Base-by-base conservation (phyloP, 768 basidiomycete species). In the Mycena vulgaris region DNA sequence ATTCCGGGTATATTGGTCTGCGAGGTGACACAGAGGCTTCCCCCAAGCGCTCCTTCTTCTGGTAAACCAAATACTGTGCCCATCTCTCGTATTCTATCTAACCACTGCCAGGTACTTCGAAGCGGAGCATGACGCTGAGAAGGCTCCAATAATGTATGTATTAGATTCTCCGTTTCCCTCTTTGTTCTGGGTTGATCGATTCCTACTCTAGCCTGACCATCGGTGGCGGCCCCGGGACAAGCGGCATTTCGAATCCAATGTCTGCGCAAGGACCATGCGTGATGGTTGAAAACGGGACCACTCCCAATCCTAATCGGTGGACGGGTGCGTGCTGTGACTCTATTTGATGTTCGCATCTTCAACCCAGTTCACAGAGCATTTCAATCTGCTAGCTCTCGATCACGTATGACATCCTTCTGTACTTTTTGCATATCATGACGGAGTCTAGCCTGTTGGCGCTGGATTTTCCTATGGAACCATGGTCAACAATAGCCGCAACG, bases 151-250 rank as follows among this genome's bases (percentile, higher is more conserved):
- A 39, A 78, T 83, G 80, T 82, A 31, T n/a, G 74, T 64, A 14
- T 1, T 23, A 35, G 19, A 11, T 53, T 27, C 27, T 17, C 9
- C 17, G 14, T n/a, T n/a, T n/a, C 10, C 21, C 19, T 25, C 25
- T 31, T 33, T n/a, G 21, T 14, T 53, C 19, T 39, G 13, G 33
- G 19, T 53, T n/a, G n/a, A n/a, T n/a, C 67, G 30, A 59, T 9
- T 3, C 1, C 2, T 21, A 16, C 13, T 33, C 6, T 48, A 81
- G 80, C 19, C 68, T 83, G 51, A 79, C 79, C 1, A 77, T 80
- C 27, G 80, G 82, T 0, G 82, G 81, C n/a, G 80, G 81, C 7
- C 81, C 81, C 7, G 81, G 82, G 33, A 76, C 77, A 0, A 78
- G 74, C 39, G 80, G 81, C 19, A 70, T 81, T 60, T 31, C 75